Evolutionary conservation across 176 grass and related monocot species (phyloP), one percentile per base, ranked within the genome.

Genomic region (Cenchrus fungigraminus): DNA sequence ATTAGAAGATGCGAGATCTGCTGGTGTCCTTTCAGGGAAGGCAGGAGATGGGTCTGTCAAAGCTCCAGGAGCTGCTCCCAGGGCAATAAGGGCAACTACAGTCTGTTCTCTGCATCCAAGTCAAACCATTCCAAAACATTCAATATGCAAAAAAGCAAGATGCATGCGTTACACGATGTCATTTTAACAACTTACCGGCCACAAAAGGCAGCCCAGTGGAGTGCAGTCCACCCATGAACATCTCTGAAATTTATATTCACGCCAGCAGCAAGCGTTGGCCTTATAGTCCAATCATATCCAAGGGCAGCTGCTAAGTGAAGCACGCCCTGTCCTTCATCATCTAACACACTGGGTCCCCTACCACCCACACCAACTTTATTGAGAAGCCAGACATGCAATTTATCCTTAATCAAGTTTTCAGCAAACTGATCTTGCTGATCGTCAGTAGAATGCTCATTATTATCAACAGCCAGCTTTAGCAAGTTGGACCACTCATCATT

Each of bases 191-290:
- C 79, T 74, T 83, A 97, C 95, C 90, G 91, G 89, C 92, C 95
- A 42, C 86, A 91, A 78, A 89, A 95, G 78, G 95, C 90, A 89
- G 92, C 88, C 95, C 95, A 97, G 74, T 97, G 95, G 64, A 97
- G 86, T 60, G 85, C 91, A 49, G 95, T 97, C 92, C 92, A 84
- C 71, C 95, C 95, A 83, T 88, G 86, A 82, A 79, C 66, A 93
- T 97, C 92, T 91, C 92, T 89, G 78, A 95, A 93, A 86, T 90
- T 97, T 74, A 94, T 86, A 82, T 87, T 97, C 79, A 97, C 83
- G 10, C 95, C 90, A 59, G 85, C 82, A 72, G 84, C 71, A 84
- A 95, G 49, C 51, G 92, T 94, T 53, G 92, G 88, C 37, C 79
- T 78, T 76, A 95, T 81, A 52, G 85, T 91, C 95, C 95, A 97